Percentiles rank a stretch among this genome's conserved stretches.
Conservation (phyloP, 306 rosid genomes). For the Lagenaria siceraria region DNA sequence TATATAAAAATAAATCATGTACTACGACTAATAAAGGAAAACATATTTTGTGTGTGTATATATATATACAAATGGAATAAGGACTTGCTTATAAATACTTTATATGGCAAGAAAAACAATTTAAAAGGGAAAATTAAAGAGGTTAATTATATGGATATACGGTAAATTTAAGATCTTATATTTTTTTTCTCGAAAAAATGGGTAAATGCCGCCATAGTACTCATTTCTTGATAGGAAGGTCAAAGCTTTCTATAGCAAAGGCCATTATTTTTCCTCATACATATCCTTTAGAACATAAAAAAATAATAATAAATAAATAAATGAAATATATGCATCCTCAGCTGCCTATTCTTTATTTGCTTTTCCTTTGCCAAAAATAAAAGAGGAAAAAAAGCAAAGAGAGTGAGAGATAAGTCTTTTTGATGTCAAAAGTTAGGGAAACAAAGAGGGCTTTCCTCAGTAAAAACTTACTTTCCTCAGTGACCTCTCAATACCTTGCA, state of each 20-base stretch:
- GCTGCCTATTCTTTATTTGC: neutral
- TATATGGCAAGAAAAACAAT: no score
- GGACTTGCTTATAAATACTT: no score
- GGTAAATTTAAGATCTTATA: no score
- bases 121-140: no score
- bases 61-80: no score
- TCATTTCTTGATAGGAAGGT: neutral
- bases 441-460: conserved; percentile 1
- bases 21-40: no score
- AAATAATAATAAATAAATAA: neutral
- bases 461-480: neutral
- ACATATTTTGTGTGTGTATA: no score
- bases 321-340: neutral
- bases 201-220: neutral
- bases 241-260: neutral
- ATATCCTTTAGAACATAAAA: neutral
- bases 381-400: neutral
- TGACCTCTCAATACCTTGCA: neutral
- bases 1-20: no score
- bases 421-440: neutral
- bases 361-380: neutral
- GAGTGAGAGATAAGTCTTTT: neutral
- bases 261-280: neutral
- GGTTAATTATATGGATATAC: no score
- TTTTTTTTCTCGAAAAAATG: no score